Evolutionary conservation across 257 asterid species (phyloP).

Genomic region (Handroanthus guayacan): DNA sequence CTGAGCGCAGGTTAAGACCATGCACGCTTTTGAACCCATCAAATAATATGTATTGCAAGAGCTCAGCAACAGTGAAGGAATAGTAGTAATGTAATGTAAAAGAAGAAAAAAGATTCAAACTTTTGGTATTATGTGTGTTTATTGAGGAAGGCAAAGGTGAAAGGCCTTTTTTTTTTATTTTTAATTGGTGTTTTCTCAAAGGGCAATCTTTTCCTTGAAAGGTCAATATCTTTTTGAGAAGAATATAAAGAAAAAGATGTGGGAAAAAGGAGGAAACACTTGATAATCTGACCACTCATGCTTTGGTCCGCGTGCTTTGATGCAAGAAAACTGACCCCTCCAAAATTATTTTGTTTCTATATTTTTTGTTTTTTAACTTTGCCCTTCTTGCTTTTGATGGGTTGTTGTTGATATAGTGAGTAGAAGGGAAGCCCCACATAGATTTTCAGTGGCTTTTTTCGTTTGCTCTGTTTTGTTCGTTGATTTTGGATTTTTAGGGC

Average conservation of each 20-base stretch:
- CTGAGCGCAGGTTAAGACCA: conserved; percentile 56
- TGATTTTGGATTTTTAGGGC: conserved; percentile 74
- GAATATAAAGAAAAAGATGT: conserved; percentile 33
- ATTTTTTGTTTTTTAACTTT: conserved; percentile 33
- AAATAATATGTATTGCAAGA: background rate
- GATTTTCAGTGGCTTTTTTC: conserved; percentile 61
- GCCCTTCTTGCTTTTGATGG: conserved; percentile 44
- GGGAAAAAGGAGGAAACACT: conserved; percentile 47
- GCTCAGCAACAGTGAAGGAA: background rate
- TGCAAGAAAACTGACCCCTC: conserved; percentile 61
- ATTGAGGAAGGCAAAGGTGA: conserved; percentile 41
- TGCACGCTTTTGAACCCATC: conserved; percentile 50
- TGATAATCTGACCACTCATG: conserved; percentile 71
- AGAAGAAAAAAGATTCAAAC: conserved; percentile 36
- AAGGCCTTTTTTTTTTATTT: conserved; percentile 22
- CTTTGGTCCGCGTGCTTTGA: conserved; percentile 91
- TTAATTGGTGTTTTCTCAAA: conserved; percentile 35
- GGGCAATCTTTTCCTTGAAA: conserved; percentile 58
- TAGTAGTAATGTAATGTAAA: conserved; percentile 7
- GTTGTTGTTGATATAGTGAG: conserved; percentile 46
- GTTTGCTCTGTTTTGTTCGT: conserved; percentile 56
- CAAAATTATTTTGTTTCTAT: conserved; percentile 22
- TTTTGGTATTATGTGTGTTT: conserved; percentile 34
- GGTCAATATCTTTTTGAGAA: conserved; percentile 76
- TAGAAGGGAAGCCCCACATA: conserved; percentile 67